Conservation (phyloP, 2,329 filamentous ascomycete genomes). For the Trichoderma endophyticum region DNA sequence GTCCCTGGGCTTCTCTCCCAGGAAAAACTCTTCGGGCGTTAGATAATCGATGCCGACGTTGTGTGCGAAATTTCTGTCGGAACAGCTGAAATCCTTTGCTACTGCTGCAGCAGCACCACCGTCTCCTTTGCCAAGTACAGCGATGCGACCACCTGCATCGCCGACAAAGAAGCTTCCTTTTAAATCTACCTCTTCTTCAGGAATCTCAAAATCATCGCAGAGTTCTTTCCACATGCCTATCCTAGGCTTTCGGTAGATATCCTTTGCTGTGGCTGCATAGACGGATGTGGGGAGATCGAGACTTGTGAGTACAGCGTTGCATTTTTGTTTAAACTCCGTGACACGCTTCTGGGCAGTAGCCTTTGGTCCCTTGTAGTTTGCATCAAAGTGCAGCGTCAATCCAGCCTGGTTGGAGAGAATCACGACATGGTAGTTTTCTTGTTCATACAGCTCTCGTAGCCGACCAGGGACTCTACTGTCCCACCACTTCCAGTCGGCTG, state of each 20-base stretch:
- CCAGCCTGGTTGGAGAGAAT: slow-evolving; percentile 89
- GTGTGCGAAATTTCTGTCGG: slow-evolving; percentile 74
- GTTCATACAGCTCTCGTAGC: slow-evolving; percentile 62
- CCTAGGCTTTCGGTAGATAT: slow-evolving; percentile 82
- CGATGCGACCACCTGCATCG: slow-evolving; percentile 68
- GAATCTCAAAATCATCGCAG: slow-evolving; percentile 57
- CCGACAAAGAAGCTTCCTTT: slow-evolving; percentile 79
- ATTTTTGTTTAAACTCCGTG: slow-evolving; percentile 78
- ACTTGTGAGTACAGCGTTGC: slow-evolving; percentile 63
- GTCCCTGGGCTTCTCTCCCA: slow-evolving; percentile 61
- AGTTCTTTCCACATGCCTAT: slow-evolving; percentile 79
- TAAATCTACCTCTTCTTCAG: slow-evolving; percentile 61
- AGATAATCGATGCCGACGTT: slow-evolving; percentile 78
- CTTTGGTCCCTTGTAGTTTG: slow-evolving; percentile 65
- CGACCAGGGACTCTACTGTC: slow-evolving; percentile 63
- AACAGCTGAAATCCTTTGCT: slow-evolving; percentile 62
- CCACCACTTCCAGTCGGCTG: slow-evolving; percentile 95
- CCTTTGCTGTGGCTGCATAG: slow-evolving; percentile 82
- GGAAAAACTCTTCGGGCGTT: slow-evolving; percentile 91
- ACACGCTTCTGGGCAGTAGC: slow-evolving; percentile 59
- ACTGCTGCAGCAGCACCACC: slow-evolving; percentile 26
- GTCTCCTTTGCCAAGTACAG: slow-evolving; percentile 31
- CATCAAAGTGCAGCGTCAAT: slow-evolving; percentile 68
- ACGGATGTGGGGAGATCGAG: slow-evolving; percentile 74
- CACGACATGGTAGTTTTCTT: slow-evolving; percentile 71